A percentile compares a stretch with the other conserved stretches of the same genome.
These are phyloP conservation scores for Alloteropsis semialata DNA, from an alignment of 176 grass and related monocot species.

Conservation along the genomic window DNA sequence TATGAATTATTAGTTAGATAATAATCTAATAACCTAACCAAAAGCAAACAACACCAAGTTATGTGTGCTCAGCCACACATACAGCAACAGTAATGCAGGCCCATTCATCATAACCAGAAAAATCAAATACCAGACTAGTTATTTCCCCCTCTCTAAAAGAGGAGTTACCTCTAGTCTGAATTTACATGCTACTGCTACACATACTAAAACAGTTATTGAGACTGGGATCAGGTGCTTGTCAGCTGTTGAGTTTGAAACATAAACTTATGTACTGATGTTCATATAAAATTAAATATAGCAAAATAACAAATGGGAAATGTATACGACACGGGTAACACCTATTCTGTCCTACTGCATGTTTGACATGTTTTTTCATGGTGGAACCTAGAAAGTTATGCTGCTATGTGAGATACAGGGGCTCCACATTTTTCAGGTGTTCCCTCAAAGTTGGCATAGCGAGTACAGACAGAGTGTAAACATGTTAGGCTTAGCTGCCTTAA, in stretches of 20 bases:
- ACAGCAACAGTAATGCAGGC: background rate
- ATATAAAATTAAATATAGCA: background rate
- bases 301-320: background rate
- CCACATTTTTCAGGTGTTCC: background rate
- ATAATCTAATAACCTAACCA: background rate
- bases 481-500: background rate
- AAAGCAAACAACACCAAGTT: background rate
- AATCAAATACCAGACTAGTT: background rate
- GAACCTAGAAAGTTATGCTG: background rate
- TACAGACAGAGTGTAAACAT: conserved; percentile 9
- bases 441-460: background rate
- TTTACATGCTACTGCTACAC: background rate
- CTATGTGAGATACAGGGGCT: background rate
- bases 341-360: background rate
- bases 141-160: background rate
- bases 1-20: background rate
- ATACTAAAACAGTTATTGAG: background rate
- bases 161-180: background rate
- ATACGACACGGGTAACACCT: background rate
- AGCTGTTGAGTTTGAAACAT: background rate
- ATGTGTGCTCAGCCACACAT: background rate
- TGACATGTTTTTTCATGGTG: background rate
- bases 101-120: background rate
- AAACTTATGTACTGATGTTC: background rate
- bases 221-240: background rate